Conservation (phyloP, 768 basidiomycete species). For the Boletus reticulatus region DNA sequence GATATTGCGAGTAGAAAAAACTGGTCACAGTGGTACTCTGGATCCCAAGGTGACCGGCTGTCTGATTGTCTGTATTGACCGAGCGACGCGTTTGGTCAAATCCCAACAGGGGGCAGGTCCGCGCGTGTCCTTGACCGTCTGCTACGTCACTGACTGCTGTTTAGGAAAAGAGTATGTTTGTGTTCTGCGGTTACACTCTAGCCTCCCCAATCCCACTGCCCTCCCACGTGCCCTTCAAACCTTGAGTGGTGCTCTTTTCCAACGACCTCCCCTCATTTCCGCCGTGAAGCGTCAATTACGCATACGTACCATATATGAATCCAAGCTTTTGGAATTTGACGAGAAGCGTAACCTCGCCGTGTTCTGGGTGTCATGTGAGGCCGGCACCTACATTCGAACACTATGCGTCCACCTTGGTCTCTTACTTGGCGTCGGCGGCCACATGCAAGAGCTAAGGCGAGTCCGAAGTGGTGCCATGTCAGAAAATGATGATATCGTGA, state of each 20-base stretch:
- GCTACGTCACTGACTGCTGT: conserved; percentile 1
- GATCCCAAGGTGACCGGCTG: conserved; percentile 99
- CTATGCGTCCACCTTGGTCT: conserved; percentile 97
- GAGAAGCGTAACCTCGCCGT: conserved; percentile 95
- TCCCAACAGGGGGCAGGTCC: conserved; percentile 96
- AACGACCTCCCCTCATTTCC: conserved; percentile 97
- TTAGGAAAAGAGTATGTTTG: conserved; percentile 97
- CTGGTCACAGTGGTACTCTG: conserved; percentile 96
- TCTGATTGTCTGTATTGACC: conserved; percentile 98
- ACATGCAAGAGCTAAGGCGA: conserved; percentile 98
- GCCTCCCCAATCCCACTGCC: conserved; percentile 75
- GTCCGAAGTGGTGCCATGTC: conserved; percentile 95
- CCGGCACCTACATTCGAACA: conserved; percentile 95
- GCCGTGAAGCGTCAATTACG: conserved; percentile 98
- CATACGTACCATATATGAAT: conserved; percentile 95
- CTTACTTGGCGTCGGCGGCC: conserved; percentile 94
- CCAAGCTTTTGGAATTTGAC: conserved; percentile 94
- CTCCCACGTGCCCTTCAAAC: conserved; percentile 95
- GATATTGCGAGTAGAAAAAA: conserved; percentile 97
- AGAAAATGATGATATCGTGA: conserved; percentile 97
- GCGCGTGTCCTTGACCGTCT: conserved; percentile 20
- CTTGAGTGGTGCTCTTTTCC: conserved; percentile 96
- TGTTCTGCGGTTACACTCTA: conserved; percentile 88
- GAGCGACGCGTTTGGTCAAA: conserved; percentile 95
- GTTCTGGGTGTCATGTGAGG: conserved; percentile 99